These are phyloP conservation scores for Themeda triandra DNA, from an alignment of 176 grass and related monocot species.

Conservation along the genomic window DNA sequence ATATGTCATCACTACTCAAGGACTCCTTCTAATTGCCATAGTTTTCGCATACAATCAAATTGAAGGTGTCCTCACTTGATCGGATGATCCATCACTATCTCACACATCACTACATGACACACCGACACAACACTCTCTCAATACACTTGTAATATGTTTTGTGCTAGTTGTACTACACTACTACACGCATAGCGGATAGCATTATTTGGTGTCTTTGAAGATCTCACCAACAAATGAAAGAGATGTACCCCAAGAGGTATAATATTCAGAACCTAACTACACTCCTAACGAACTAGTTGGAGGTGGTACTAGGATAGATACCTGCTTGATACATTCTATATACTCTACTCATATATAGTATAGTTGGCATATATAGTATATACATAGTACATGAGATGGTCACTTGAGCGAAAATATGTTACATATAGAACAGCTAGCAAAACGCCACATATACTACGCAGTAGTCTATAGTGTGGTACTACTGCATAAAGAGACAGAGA, in stretches of 20 bases:
- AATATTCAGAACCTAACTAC: conserved; percentile 19
- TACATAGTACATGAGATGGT: not conserved
- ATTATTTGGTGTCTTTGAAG: not conserved
- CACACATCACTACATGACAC: not conserved
- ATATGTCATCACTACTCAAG: not conserved
- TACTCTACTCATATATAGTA: not conserved
- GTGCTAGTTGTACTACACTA: not conserved
- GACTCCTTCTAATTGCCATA: not conserved
- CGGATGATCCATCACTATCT: not conserved
- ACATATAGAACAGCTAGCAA: not conserved
- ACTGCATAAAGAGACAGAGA: too few species aligned
- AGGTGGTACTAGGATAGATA: not conserved
- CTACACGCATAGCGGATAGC: too few species aligned
- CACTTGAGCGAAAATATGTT: not conserved
- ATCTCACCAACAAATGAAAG: not conserved
- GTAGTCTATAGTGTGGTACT: too few species aligned
- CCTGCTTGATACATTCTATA: not conserved
- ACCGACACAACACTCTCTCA: not conserved
- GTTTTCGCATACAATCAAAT: not conserved
- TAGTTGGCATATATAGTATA: not conserved
- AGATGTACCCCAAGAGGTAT: not conserved
- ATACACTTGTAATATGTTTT: not conserved
- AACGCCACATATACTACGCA: too few species aligned
- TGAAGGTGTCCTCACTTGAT: not conserved
- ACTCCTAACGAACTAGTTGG: not conserved